Base-by-base conservation (phyloP, 2,329 filamentous ascomycete species). In the Fusarium sarcochroum region DNA sequence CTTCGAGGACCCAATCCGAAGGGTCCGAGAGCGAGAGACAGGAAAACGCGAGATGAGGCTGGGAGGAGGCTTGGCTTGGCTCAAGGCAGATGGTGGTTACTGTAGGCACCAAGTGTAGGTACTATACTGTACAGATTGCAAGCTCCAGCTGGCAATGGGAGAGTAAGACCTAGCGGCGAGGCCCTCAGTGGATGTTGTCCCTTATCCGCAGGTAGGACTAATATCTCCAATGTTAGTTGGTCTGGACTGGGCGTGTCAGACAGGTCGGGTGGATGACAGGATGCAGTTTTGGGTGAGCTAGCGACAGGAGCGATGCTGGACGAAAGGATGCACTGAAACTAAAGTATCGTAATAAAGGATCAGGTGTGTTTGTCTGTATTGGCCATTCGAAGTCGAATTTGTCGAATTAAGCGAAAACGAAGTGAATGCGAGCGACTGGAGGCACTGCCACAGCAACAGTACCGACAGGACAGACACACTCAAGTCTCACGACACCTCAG, bases 1-100 rank as follows among this genome's bases (percentile, higher is more conserved):
- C 32, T 48, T 32, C 54, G 46, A 50, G 49, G 40, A 37, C 51
- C 57, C 44, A 61, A 58, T 65, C 67, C 67, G 67, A 70, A 53
- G 58, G 68, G 68, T 69, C 68, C 68, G 68, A 67, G 61, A 57
- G 60, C 51, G 60, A 64, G 46, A 23, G 27, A 45, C 34, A 50
- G 32, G 25, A 45, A 38, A 55, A 25, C 34, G 60, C 58, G 60
- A 62, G 52, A 53, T 63, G 60, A 70, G 60, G 64, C 63, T 70
- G 63, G 66, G 47, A 46, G 55, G 45, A 46, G 55, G 45, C 47
- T 62, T 67, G 55, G 45, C 47, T 62, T 67, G 58, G 47, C 60
- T 38, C 37, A 41, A 48, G 41, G 50, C 37, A 48, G 58, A 63
- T 57, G 27, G 25, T 27, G 25, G 27, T 30, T 30, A 23, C 47